Evolutionary conservation across 2,329 filamentous ascomycete genomes (phyloP), one percentile per base, ranked within the genome.

Genomic region (Fusarium continuum): DNA sequence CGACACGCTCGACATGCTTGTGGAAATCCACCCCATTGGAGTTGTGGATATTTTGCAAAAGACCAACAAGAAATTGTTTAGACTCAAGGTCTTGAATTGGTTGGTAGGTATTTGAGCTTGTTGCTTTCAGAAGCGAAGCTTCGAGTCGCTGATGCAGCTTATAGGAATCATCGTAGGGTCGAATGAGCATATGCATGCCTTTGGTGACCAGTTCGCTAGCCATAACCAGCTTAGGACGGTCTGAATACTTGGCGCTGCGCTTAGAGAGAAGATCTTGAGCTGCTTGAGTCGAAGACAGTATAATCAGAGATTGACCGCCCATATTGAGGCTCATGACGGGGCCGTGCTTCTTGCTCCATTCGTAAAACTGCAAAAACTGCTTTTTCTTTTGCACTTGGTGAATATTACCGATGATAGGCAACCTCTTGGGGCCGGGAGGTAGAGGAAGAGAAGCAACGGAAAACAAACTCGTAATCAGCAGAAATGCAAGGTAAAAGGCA

Each of bases 351-450:
- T 62, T 67, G 35, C 59, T 56, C 67, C 65, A 70, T 61, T 82
- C 69, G 49, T 86, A 82, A 61, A 86, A 85, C 70, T 82, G 83
- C 20, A 85, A 77, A 84, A 84, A 87, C 3, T 84, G 83, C 66
- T 86, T 85, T 51, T 70, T 72, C 10, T 72, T 67, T 17, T 68
- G 64, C 8, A 64, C 32, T 34, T 72, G 69, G 25, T 70, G 69
- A 17, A 72, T 36, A 28, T 70, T 70, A 9, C 68, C 68, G 19
- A 70, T 61, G 1, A 72, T 8, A 2, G 67, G 68, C 4, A 60
- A 52, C 2, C 56, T 60, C 9, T 50, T 55, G 6, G 70, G 67
- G 2, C 68, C 68, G 3, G 70, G 70, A 1, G 80, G 80, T 3
- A 73, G 80, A 41, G 61, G 50, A 2, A n/a, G n/a, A n/a, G n/a